Percentiles rank a stretch among this genome's conserved stretches.
Evolutionary conservation across 176 grass and related monocot species (phyloP).

Genomic region (Eragrostis nindensis): DNA sequence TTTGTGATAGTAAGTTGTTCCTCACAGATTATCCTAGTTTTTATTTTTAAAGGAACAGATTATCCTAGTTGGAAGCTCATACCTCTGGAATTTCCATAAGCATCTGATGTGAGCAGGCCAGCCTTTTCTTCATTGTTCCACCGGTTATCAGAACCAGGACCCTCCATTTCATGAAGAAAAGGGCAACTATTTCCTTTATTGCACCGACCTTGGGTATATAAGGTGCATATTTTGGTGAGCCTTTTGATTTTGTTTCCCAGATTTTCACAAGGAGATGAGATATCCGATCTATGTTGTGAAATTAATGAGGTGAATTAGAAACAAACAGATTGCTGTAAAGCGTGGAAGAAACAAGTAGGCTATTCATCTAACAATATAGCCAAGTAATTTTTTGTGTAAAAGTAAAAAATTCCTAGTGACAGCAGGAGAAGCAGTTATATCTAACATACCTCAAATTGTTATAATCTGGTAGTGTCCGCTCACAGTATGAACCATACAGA

Average conservation of each 20-base stretch:
- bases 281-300: constrained; percentile 46
- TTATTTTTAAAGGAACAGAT: neutral
- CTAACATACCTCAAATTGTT: constrained; percentile 47
- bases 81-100: constrained; percentile 49
- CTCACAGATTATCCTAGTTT: constrained; percentile 22
- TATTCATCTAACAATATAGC: constrained; percentile 12
- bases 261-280: constrained; percentile 49
- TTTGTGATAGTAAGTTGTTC: constrained; percentile 27
- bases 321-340: constrained; percentile 11
- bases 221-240: constrained; percentile 47
- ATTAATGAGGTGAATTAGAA: constrained; percentile 26
- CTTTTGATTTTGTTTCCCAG: constrained; percentile 31
- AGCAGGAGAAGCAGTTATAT: constrained; percentile 3
- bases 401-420: constrained; percentile 18
- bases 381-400: constrained; percentile 5
- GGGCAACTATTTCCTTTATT: constrained; percentile 57
- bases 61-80: constrained; percentile 31
- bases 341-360: neutral
- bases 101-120: constrained; percentile 32
- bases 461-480: neutral
- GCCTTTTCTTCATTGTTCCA: constrained; percentile 37
- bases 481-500: constrained; percentile 25
- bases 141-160: constrained; percentile 31
- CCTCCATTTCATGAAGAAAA: constrained; percentile 57
- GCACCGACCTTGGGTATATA: constrained; percentile 54